Percentiles rank a stretch among this genome's conserved stretches.
These are phyloP conservation scores for Penicillium sp. DNA, from an alignment of 2,329 filamentous ascomycete genomes.

Conservation along the genomic window DNA sequence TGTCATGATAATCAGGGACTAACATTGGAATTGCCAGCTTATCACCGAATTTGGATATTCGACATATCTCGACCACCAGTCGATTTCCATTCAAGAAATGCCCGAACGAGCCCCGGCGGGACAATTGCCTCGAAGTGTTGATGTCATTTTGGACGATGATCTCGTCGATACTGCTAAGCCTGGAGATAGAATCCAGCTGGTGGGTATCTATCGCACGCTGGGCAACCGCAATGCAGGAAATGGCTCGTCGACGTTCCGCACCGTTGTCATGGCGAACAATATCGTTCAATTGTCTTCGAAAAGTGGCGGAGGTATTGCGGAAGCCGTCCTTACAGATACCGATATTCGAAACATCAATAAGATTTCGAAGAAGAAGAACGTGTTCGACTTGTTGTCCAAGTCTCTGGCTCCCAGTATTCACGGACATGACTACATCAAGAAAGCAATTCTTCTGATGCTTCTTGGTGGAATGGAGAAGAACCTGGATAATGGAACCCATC, in stretches of 20 bases:
- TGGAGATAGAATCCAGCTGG: conserved; percentile 90
- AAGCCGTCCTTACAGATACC: conserved; percentile 88
- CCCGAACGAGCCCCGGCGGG: conserved; percentile 93
- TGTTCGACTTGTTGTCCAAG: conserved; percentile 89
- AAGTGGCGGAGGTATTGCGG: conserved; percentile 88
- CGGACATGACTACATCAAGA: conserved; percentile 96
- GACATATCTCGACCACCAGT: conserved; percentile 95
- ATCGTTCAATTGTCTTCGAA: conserved; percentile 93
- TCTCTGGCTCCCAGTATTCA: conserved; percentile 95
- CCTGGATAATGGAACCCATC: conserved; percentile 92
- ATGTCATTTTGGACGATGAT: conserved; percentile 95
- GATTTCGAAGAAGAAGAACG: conserved; percentile 86
- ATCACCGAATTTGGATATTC: conserved; percentile 95
- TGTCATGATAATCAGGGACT: neutral
- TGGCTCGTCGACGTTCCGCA: conserved; percentile 92
- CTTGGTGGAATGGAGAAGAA: conserved; percentile 98
- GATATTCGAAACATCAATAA: conserved; percentile 99
- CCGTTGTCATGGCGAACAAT: conserved; percentile 89
- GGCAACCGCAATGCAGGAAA: conserved; percentile 91
- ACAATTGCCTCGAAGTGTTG: conserved; percentile 89
- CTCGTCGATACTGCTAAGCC: conserved; percentile 93
- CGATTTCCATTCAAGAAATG: conserved; percentile 98
- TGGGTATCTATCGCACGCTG: conserved; percentile 92
- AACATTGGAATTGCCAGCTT: conserved; percentile 47
- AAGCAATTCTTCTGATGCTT: conserved; percentile 92